Conservation (phyloP, 1,139 yeast genomes). For the Magnusiomyces sp. region DNA sequence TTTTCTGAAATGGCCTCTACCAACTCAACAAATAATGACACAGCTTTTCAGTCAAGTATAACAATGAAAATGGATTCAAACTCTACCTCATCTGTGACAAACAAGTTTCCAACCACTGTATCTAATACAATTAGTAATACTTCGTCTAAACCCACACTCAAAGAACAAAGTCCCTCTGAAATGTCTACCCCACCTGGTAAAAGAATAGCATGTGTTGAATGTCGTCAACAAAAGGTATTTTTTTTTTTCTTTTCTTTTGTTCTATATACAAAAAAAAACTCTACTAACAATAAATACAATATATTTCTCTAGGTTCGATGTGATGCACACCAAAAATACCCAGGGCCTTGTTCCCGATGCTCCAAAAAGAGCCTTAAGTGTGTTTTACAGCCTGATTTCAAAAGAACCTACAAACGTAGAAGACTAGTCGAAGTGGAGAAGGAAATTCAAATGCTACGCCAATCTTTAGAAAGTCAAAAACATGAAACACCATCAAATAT, state of each 20-base stretch:
- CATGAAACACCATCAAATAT: background rate
- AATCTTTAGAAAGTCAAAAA: slow-evolving; percentile 35
- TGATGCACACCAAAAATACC: slow-evolving; percentile 71
- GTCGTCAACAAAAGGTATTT: slow-evolving; percentile 92
- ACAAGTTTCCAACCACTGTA: no score
- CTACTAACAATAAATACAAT: no score
- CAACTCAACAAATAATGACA: no score
- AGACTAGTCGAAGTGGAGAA: slow-evolving; percentile 75
- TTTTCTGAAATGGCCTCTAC: no score
- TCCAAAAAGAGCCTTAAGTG: slow-evolving; percentile 60
- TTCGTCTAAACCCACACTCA: no score
- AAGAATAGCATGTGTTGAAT: slow-evolving; percentile 87
- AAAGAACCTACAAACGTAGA: slow-evolving; percentile 73
- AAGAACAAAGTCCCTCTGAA: slow-evolving; percentile 76
- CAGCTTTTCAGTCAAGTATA: no score
- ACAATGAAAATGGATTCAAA: no score
- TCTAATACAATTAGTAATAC: no score
- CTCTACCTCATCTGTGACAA: no score
- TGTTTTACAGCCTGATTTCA: slow-evolving; percentile 68
- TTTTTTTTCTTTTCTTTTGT: slow-evolving; percentile 17
- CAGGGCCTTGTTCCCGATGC: slow-evolving; percentile 81
- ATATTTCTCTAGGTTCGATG: slow-evolving; percentile 60
- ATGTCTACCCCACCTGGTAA: slow-evolving; percentile 38
- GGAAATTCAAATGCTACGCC: slow-evolving; percentile 62
- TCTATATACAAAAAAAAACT: no score